phyloP scores from a whole-genome alignment of 345 rosid species.

The Bruguiera gymnorhiza region DNA sequence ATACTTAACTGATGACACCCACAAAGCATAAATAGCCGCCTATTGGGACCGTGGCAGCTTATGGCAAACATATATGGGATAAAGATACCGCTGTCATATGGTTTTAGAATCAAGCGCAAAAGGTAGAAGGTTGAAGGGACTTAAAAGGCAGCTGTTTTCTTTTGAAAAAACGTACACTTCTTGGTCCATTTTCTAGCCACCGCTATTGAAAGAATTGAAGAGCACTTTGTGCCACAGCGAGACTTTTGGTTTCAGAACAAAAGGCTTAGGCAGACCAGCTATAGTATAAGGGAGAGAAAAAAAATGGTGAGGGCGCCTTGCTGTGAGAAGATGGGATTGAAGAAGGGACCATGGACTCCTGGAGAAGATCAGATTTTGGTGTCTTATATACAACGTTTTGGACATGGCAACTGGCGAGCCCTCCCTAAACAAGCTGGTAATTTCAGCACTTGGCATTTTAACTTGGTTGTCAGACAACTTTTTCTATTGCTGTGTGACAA shows the following conservation, averaged over 20 bases:
- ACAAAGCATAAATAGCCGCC: neutral
- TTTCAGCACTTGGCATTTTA: no score
- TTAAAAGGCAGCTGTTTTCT: neutral
- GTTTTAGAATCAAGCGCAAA: neutral
- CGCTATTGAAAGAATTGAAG: no score
- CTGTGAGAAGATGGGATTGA: conserved; percentile 19
- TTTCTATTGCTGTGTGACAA: no score
- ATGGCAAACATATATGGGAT: neutral
- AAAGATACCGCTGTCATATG: neutral
- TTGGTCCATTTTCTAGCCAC: neutral
- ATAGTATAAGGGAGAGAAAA: neutral
- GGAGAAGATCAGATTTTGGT: conserved; percentile 21
- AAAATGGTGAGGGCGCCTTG: conserved; percentile 16
- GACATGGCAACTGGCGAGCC: conserved; percentile 22
- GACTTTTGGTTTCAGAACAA: neutral
- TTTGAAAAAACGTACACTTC: conserved; percentile 20
- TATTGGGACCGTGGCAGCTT: neutral
- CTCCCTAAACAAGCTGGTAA: conserved; percentile 16
- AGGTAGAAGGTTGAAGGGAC: conserved; percentile 1
- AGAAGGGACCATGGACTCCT: conserved; percentile 23
- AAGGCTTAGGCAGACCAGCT: neutral
- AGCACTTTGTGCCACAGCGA: neutral
- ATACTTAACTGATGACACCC: neutral
- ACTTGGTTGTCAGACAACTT: no score
- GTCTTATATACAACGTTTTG: conserved; percentile 14